phyloP scores from a whole-genome alignment of 2,329 filamentous ascomycete genomes.

The Aureobasidium sp. region DNA sequence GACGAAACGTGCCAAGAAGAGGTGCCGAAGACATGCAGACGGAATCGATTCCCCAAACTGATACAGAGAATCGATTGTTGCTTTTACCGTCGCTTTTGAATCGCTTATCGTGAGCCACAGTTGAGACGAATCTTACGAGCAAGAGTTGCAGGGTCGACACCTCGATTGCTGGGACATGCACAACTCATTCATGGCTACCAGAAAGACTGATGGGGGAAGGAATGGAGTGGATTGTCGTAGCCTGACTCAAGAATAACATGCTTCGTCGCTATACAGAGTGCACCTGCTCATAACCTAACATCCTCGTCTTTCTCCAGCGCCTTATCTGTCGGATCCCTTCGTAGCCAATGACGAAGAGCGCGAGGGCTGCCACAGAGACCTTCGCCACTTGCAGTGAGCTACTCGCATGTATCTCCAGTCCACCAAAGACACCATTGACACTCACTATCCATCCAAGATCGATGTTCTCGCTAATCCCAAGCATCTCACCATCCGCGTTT shows the following conservation, averaged over 20 bases:
- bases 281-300: neutral
- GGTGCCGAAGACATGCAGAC: neutral
- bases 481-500: constrained; percentile 17
- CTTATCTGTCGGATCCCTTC: neutral
- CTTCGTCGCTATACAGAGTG: neutral
- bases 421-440: neutral
- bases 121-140: too few species aligned
- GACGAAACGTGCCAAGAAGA: neutral
- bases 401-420: neutral
- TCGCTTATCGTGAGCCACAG: too few species aligned
- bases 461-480: neutral
- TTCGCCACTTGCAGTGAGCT: neutral
- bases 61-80: neutral
- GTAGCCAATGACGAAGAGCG: neutral
- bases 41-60: neutral
- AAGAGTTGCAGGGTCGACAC: too few species aligned
- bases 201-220: neutral
- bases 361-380: neutral
- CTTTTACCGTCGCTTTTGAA: too few species aligned
- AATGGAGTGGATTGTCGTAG: neutral
- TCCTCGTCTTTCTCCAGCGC: neutral
- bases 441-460: neutral
- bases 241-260: neutral
- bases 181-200: neutral
- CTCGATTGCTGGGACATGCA: too few species aligned